phyloP scores from a whole-genome alignment of 1,284 basidiomycete species.

The Papiliotrema flavescens region DNA sequence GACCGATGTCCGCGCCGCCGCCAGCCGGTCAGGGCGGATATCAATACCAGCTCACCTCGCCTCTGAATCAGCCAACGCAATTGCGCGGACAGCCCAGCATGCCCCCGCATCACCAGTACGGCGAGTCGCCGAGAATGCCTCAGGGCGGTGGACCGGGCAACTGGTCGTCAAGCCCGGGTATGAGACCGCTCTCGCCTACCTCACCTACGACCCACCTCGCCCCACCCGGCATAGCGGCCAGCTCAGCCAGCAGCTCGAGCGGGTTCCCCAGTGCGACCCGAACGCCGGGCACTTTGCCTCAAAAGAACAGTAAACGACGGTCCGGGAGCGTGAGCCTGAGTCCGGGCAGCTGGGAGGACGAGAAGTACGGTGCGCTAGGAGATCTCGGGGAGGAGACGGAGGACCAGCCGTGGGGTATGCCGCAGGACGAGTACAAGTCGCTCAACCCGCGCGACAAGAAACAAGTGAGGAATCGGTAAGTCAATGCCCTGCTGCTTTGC shows the following conservation, averaged over 20 bases:
- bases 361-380: background rate
- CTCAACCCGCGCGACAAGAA: slow-evolving; percentile 44
- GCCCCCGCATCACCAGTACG: slow-evolving; percentile 10
- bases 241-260: too few relatives aligned
- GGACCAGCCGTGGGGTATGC: slow-evolving; percentile 45
- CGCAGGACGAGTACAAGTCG: slow-evolving; percentile 42
- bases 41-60: slow-evolving; percentile 10
- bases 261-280: too few relatives aligned
- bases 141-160: background rate
- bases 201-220: too few relatives aligned
- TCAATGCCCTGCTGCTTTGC: background rate
- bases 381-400: slow-evolving; percentile 8
- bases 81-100: too few relatives aligned
- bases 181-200: too few relatives aligned
- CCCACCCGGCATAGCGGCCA: too few relatives aligned
- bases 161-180: slow-evolving; percentile 12
- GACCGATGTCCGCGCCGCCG: background rate
- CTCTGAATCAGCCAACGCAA: slow-evolving; percentile 2
- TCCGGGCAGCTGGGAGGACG: slow-evolving; percentile 12
- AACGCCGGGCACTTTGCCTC: too few relatives aligned
- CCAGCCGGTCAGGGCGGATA: slow-evolving; percentile 2
- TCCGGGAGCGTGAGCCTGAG: slow-evolving; percentile 12
- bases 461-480: slow-evolving; percentile 40
- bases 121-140: slow-evolving; percentile 15
- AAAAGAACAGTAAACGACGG: background rate